Base-by-base conservation (phyloP, 768 basidiomycete species). In the Dendrothele bispora region DNA sequence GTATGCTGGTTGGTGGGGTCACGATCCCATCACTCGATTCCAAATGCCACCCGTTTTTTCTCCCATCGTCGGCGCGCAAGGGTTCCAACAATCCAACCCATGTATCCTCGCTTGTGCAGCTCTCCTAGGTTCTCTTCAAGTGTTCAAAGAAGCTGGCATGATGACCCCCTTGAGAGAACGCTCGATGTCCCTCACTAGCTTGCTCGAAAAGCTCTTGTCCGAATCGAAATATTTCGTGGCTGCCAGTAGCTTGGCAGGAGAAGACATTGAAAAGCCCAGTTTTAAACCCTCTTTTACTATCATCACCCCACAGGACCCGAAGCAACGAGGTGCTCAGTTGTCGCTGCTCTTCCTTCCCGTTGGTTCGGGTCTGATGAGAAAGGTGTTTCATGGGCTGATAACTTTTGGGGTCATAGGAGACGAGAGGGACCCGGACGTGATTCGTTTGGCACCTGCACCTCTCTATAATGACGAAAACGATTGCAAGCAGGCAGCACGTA, bases 1-100 rank as follows among this genome's bases (percentile, higher is more conserved):
- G 61, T 83, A 83, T 51, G 85, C 92, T 32, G 97, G 97, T 37
- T 99, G 97, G 97, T 99, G 95, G 95, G 97, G 97, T 37, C 94
- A 98, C 64, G 83, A 92, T 58, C 77, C 84, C 24, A 61, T 72
- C 44, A 95, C 93, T 30, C 86, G 97, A 25, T 98, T 99, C 72
- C 71, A 78, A 46, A 98, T 98, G 95, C 86, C 88, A 22, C 73
- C 86, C 11, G 73, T 61, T 42, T 99, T 97, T 69, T 79, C 79
- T 39, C 87, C 94, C 7, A 88, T 91, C 52, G 77, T 75, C 17
- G 97, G 97, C 46, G 97, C 97, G 1, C 88, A 92, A 64, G 94
- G 94, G 34, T 98, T 89, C 70, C 95, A 97, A 62, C 88, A 95
- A 65, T 98, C 95, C 30, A 98, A 98, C 69, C 94, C 97, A 7